phyloP scores from a whole-genome alignment of 768 basidiomycete genomes.

The Suillus plorans region DNA sequence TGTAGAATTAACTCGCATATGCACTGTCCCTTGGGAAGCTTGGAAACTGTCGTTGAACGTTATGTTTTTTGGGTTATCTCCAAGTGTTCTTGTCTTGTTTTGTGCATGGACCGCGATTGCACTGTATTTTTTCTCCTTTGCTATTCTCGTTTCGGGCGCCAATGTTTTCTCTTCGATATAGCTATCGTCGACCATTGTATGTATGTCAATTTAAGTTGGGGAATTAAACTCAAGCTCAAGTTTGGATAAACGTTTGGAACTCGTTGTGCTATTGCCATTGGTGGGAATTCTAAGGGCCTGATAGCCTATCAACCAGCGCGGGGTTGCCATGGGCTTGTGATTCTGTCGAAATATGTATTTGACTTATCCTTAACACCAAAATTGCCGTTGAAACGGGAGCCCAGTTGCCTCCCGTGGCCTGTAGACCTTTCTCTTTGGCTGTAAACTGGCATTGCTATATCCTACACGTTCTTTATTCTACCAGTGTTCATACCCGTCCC shows the following conservation, averaged over 20 bases:
- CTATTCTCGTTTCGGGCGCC: conserved; percentile 15
- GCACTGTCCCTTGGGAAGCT: conserved; percentile 29
- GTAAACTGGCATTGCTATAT: conserved; percentile 5
- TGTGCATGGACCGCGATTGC: conserved; percentile 35
- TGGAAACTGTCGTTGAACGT: conserved; percentile 31
- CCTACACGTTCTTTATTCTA: conserved; percentile 25
- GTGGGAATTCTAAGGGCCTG: not conserved
- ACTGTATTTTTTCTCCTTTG: conserved; percentile 28
- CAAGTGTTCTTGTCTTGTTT: conserved; percentile 20
- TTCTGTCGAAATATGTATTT: conserved; percentile 6
- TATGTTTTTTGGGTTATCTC: conserved; percentile 32
- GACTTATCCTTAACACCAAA: conserved; percentile 21
- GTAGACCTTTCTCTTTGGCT: conserved; percentile 17
- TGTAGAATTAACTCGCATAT: conserved; percentile 27
- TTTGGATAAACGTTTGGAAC: not conserved
- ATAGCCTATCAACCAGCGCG: not conserved
- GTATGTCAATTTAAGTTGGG: conserved; percentile 24
- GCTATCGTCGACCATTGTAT: conserved; percentile 30
- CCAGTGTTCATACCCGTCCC: conserved; percentile 10
- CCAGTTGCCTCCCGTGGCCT: not conserved
- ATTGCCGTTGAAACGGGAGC: not conserved
- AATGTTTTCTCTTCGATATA: conserved; percentile 12
- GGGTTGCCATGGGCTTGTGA: not conserved
- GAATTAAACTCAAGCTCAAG: conserved; percentile 11
- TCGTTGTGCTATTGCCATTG: not conserved